Conservation (phyloP, 371 early-diverging fungal species). For the Batrachochytrium dendrobatidis region DNA sequence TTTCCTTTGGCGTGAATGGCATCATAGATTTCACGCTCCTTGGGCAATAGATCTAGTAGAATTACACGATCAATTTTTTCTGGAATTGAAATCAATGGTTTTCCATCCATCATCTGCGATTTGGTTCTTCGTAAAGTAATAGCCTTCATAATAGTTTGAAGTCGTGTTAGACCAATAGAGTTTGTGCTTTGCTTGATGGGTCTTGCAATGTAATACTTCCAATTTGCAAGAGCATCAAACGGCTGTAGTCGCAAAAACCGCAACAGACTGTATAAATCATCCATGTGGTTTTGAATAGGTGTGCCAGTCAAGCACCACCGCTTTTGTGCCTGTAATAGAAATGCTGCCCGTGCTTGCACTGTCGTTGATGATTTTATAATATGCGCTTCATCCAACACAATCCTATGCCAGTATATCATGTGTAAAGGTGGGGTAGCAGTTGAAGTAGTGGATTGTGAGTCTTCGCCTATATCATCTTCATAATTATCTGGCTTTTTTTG, state of each 20-base stretch:
- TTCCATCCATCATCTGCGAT: conserved; percentile 45
- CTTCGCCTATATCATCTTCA: background rate
- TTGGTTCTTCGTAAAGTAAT: conserved; percentile 62
- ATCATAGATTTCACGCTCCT: conserved; percentile 51
- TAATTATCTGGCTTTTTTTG: conserved; percentile 4
- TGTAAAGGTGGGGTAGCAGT: conserved; percentile 31
- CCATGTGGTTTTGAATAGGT: conserved; percentile 66
- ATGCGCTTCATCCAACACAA: conserved; percentile 63
- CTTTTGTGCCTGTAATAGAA: conserved; percentile 46
- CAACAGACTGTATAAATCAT: conserved; percentile 64
- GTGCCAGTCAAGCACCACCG: conserved; percentile 76
- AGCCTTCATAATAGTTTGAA: conserved; percentile 58
- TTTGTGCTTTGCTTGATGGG: conserved; percentile 39
- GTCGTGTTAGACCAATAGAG: conserved; percentile 38
- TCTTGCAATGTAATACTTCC: conserved; percentile 46
- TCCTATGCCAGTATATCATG: conserved; percentile 47
- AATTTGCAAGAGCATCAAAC: conserved; percentile 41
- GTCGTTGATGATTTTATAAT: conserved; percentile 56
- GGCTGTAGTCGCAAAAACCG: conserved; percentile 63
- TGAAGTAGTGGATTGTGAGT: background rate
- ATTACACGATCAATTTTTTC: conserved; percentile 32
- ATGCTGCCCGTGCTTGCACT: conserved; percentile 46
- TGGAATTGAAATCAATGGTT: conserved; percentile 55
- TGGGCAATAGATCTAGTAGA: conserved; percentile 37
- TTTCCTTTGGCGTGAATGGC: conserved; percentile 29